These are phyloP conservation scores for Raddia guianensis DNA, from an alignment of 176 grass and related monocot species.

Conservation along the genomic window DNA sequence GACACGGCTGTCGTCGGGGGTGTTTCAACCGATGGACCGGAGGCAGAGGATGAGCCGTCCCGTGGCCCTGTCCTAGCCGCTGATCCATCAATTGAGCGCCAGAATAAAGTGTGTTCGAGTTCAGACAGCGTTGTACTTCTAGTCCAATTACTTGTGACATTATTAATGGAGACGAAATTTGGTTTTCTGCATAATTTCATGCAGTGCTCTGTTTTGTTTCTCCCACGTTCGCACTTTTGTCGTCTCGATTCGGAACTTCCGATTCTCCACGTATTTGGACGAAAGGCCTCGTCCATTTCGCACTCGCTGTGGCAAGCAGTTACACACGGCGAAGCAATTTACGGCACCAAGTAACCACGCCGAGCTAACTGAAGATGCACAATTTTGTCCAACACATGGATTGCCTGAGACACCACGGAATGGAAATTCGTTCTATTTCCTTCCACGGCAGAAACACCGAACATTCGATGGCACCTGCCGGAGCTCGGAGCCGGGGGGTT, in stretches of 20 bases:
- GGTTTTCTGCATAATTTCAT: conserved; percentile 1
- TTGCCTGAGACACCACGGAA: conserved; percentile 22
- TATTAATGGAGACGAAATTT: conserved; percentile 28
- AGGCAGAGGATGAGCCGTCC: background rate
- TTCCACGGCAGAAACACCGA: background rate
- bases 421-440: background rate
- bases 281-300: background rate
- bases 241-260: background rate
- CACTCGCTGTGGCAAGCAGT: background rate
- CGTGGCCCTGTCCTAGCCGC: background rate
- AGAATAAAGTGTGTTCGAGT: background rate
- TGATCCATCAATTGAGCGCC: background rate
- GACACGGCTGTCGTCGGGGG: conserved; percentile 24
- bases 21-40: background rate
- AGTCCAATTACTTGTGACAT: background rate
- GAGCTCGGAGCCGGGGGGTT: conserved; percentile 7
- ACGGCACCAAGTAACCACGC: background rate
- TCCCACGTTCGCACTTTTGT: background rate
- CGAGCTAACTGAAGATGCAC: too few species aligned
- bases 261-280: too few species aligned
- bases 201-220: conserved; percentile 17
- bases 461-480: conserved; percentile 1
- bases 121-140: background rate
- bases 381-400: too few species aligned
- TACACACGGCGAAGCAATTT: background rate